Base-by-base conservation (phyloP, 768 basidiomycete genomes). In the Lyophyllum atratum region DNA sequence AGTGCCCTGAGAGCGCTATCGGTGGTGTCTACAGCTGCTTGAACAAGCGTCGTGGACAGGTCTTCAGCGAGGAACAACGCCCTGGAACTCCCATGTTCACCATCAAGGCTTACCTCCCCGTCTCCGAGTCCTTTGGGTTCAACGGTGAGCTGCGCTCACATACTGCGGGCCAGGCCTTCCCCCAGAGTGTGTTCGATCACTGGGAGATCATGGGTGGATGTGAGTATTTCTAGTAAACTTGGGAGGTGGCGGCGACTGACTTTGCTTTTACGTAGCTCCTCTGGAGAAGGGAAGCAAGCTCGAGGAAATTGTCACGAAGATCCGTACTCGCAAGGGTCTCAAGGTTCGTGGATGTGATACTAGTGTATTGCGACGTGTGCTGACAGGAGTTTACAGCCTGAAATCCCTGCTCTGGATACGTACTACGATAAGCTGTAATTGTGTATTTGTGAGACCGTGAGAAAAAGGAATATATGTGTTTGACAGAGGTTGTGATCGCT, bases 61-160 rank as follows among this genome's bases (percentile, higher is more conserved):
- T 99, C 60, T 96, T 95, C 85, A 91, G 90, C 65, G 92, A 98
- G 76, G 96, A 98, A 76, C 96, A 98, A 78, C 83, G 96, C 68
- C 80, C 87, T 4, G 97, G 97, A 79, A 98, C 97, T n/a, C 96
- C 97, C 61, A 97, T 98, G 94, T 96, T 96, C 88, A 98, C 90
- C 46, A 90, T 99, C 77, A 98, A 97, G 85, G 95, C 95, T 24
- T 94, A 93, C 82, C 82, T 95, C 39, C 93, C 94, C 66, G 92
- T 94, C 72, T 79, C 81, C 71, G 92, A 93, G 76, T 94, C 92
- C 15, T 96, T 97, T 79, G 95, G 96, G 65, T 98, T 98, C 90
- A 98, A 95, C 76, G 93, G 90, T 66, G 95, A 92, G 67, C 88
- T 99, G 54, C 91, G 96, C 64, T 85, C 86, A 71, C 88, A 90